Conservation (phyloP, 2,329 filamentous ascomycete genomes). For the Aspergillus ruber region DNA sequence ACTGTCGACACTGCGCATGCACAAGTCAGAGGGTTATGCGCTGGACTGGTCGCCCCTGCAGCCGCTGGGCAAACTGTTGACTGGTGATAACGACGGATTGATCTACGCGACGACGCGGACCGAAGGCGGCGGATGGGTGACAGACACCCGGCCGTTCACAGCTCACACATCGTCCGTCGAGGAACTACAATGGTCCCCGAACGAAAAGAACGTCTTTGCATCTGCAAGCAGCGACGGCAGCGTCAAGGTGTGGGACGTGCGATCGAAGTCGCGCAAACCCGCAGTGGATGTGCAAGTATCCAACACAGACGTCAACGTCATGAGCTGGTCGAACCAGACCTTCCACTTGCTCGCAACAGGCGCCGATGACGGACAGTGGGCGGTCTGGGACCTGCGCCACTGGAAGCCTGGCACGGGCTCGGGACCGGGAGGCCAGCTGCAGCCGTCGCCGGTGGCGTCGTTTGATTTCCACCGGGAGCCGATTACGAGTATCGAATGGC, state of each 20-base stretch:
- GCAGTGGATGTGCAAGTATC: conserved; percentile 82
- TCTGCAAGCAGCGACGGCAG: conserved; percentile 92
- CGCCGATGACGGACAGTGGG: conserved; percentile 89
- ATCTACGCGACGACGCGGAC: conserved; percentile 85
- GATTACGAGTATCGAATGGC: conserved; percentile 94
- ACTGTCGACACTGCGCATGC: conserved; percentile 76
- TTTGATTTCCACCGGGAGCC: conserved; percentile 96
- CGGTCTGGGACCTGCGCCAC: conserved; percentile 89
- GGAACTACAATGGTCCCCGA: conserved; percentile 94
- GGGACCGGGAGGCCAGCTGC: conserved; percentile 40
- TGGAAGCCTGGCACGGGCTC: conserved; percentile 67
- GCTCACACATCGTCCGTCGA: conserved; percentile 84
- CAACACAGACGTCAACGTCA: conserved; percentile 84
- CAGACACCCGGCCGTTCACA: conserved; percentile 73
- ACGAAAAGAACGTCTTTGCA: conserved; percentile 86
- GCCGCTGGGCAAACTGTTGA: conserved; percentile 76
- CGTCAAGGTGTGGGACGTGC: conserved; percentile 90
- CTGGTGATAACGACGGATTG: conserved; percentile 81
- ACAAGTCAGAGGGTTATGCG: conserved; percentile 91
- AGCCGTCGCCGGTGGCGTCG: conserved; percentile 76
- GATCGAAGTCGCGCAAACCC: conserved; percentile 82
- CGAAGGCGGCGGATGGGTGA: conserved; percentile 82
- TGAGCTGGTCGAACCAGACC: conserved; percentile 88
- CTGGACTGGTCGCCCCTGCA: conserved; percentile 90
- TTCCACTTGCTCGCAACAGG: conserved; percentile 85